Percentiles rank a stretch among this genome's conserved stretches.
phyloP scores from a whole-genome alignment of 169 alveolate genomes.

The Cyclospora cayetanensis region DNA sequence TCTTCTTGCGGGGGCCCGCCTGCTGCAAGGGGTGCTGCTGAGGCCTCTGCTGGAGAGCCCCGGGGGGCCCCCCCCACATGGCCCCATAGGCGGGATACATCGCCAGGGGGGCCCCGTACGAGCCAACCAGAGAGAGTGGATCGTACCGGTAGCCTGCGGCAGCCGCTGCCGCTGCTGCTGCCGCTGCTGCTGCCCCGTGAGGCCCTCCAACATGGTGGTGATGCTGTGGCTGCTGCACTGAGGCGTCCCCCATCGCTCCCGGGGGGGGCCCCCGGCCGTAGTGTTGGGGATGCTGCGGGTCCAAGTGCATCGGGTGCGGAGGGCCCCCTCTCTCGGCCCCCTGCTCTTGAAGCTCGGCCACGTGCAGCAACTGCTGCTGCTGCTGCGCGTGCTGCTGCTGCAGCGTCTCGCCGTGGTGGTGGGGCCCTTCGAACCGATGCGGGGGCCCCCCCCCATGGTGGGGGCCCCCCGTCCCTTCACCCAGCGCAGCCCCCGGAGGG shows the following conservation, averaged over 20 bases:
- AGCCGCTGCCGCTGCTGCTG: constrained; percentile 38
- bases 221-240: not conserved
- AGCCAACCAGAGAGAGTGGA: not conserved
- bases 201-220: not conserved
- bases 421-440: not conserved
- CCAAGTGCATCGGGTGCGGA: not conserved
- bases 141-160: constrained; percentile 17
- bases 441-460: not conserved
- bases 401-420: not conserved
- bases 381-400: constrained; percentile 13
- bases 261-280: not conserved
- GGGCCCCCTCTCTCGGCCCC: not conserved
- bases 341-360: not conserved
- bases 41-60: constrained; percentile 1
- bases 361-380: not conserved
- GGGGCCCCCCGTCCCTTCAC: not conserved
- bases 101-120: not conserved
- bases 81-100: not conserved
- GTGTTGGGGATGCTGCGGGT: not conserved
- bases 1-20: constrained; percentile 30
- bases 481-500: not conserved
- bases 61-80: constrained; percentile 31
- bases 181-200: constrained; percentile 19
- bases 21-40: constrained; percentile 31
- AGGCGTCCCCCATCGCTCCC: not conserved